Percentiles rank a stretch among this genome's conserved stretches.
Conservation (phyloP, 257 asterid species). For the Nicotiana attenuata region DNA sequence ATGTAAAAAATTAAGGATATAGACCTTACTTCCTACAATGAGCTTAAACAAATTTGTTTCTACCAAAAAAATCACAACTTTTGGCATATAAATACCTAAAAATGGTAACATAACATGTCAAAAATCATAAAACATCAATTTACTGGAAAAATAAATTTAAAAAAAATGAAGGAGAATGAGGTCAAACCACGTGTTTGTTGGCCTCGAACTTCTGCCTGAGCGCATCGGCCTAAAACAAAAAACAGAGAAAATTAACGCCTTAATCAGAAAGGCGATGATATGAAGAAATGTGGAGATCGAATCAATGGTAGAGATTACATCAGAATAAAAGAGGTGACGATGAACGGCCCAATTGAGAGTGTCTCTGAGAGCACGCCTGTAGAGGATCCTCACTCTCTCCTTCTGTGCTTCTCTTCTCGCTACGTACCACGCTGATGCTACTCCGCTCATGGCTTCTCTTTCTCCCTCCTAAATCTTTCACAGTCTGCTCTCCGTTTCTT, state of each 20-base stretch:
- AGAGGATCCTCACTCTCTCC: slow-evolving; percentile 92
- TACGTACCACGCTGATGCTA: slow-evolving; percentile 55
- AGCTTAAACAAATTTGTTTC: not conserved
- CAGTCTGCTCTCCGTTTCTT: slow-evolving; percentile 13
- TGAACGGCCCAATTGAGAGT: slow-evolving; percentile 43
- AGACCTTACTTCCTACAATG: not conserved
- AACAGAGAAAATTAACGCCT: too few relatives aligned
- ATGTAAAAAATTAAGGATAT: not conserved
- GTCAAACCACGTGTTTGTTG: slow-evolving; percentile 54
- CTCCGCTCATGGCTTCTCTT: slow-evolving; percentile 40
- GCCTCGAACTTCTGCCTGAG: slow-evolving; percentile 78
- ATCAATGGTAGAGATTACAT: slow-evolving; percentile 33
- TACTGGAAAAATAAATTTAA: not conserved
- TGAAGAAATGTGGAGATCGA: too few relatives aligned
- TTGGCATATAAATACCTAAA: not conserved
- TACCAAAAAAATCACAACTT: not conserved
- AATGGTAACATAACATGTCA: not conserved
- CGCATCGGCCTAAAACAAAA: slow-evolving; percentile 57
- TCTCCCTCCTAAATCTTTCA: not conserved
- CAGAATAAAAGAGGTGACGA: slow-evolving; percentile 90
- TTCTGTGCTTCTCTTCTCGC: slow-evolving; percentile 91
- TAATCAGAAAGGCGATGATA: too few relatives aligned
- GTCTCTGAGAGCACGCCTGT: slow-evolving; percentile 37
- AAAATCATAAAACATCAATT: not conserved
- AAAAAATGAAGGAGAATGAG: not conserved